Percentiles rank a stretch among this genome's conserved stretches.
Evolutionary conservation across 768 basidiomycete genomes (phyloP).

Genomic region (Boletus rubescentipes): DNA sequence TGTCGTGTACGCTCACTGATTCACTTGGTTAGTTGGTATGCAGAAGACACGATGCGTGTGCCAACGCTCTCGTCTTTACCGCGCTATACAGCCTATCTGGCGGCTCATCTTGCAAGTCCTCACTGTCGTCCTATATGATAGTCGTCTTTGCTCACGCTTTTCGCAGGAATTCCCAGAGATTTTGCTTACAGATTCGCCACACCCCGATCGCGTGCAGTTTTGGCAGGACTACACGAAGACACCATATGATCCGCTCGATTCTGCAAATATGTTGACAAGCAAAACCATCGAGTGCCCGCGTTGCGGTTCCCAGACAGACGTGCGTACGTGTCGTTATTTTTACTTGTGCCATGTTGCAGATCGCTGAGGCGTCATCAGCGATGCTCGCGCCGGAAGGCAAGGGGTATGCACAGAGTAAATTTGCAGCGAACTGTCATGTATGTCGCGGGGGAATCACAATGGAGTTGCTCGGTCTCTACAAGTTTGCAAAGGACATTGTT

Average conservation of each 20-base stretch:
- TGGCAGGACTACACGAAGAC: conserved; percentile 2
- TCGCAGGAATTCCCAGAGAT: conserved; percentile 3
- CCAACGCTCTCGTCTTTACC: conserved; percentile 3
- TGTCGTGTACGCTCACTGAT: background rate
- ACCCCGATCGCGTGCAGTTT: background rate
- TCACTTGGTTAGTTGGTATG: conserved; percentile 16
- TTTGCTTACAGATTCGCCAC: conserved; percentile 6
- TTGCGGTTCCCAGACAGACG: conserved; percentile 17
- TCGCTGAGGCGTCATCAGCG: conserved; percentile 26
- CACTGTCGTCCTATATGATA: background rate
- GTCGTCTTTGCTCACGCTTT: background rate
- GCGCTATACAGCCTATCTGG: conserved; percentile 13
- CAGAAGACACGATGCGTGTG: conserved; percentile 14
- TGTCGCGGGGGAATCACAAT: conserved; percentile 41
- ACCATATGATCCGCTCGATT: conserved; percentile 25
- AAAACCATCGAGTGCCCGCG: conserved; percentile 29
- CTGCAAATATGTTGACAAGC: conserved; percentile 17
- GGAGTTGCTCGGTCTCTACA: conserved; percentile 38
- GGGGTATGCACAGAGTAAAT: conserved; percentile 49
- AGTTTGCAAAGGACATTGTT: conserved; percentile 38
- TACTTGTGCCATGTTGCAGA: too few species aligned
- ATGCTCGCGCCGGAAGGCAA: conserved; percentile 37
- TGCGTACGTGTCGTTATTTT: conserved; percentile 22
- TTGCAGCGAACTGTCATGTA: conserved; percentile 33
- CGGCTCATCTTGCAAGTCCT: conserved; percentile 8